Evolutionary conservation across 1,284 basidiomycete species (phyloP), one percentile per base, ranked within the genome.

Genomic region (Sphagnurus paluster): DNA sequence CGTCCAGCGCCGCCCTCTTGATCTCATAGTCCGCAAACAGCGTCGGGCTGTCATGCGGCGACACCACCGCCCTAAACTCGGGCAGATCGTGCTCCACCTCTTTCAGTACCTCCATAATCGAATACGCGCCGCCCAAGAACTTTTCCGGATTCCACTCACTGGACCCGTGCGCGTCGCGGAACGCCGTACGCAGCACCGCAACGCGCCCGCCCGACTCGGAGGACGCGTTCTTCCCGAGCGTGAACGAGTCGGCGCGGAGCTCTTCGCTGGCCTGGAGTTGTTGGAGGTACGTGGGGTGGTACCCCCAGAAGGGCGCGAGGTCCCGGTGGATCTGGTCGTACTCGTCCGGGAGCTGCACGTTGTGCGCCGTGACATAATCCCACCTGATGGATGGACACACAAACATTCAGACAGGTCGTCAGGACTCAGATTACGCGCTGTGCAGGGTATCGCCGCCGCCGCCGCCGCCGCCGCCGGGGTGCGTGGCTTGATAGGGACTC

Each of bases 271-370:
- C 34, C 30, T 68, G 65, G 0, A 64, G 56, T 9, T 44, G 43
- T 2, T 62, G 64, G 5, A 79, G 54, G 25, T 72, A 68, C 0
- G 42, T 38, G 0, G 77, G 77, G 33, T 67, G 56, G 36, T 77
- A 63, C 0, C 74, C 77, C 74, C 71, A 76, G 55, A 73, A 76
- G 0, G 70, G 73, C 35, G 75, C 72, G 2, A 79, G 54, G 50
- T 77, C 75, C 16, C 59, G 56, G 44, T 69, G 62, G 37, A 82
- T 76, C 32, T 74, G 68, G 47, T 75, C 71, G 69, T 62, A 76
- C 38, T 84, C 75, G 53, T 82, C 79, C 0, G 69, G 71, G 0
- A 83, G 69, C 21, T 71, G 72, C 5, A 85, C 70, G 14, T 72
- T 56, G 61, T 84, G 63, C 33, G 68, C 61, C 49, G 71, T 55